These are phyloP conservation scores for Auricularia sp. DNA, from an alignment of 768 basidiomycete species.

Conservation along the genomic window DNA sequence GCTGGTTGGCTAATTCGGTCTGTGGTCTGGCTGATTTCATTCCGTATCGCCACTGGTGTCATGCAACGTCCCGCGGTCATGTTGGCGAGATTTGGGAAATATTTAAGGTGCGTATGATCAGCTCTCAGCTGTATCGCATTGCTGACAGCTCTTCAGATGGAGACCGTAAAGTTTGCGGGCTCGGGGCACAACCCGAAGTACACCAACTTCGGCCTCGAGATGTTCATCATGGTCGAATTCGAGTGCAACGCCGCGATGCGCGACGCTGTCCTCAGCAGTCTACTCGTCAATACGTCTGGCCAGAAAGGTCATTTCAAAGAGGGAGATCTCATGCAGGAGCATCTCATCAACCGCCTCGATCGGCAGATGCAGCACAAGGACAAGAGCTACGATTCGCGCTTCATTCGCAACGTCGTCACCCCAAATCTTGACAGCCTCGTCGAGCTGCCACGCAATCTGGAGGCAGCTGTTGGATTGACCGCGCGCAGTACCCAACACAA, in stretches of 20 bases:
- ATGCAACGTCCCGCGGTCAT: constrained; percentile 23
- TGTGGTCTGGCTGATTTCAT: constrained; percentile 7
- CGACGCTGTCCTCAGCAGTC: constrained; percentile 8
- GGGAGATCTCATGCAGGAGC: constrained; percentile 15
- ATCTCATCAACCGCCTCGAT: constrained; percentile 18
- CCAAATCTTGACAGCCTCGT: constrained; percentile 24
- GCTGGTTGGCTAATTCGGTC: constrained; percentile 1
- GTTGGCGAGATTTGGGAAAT: constrained; percentile 22
- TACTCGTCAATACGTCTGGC: constrained; percentile 22
- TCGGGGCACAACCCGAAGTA: constrained; percentile 23
- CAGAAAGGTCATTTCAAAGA: constrained; percentile 14
- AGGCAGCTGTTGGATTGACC: constrained; percentile 14
- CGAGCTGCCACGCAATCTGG: constrained; percentile 22
- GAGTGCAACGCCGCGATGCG: constrained; percentile 18
- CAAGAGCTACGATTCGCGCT: constrained; percentile 19
- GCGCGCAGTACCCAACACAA: constrained; percentile 14
- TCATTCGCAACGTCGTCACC: constrained; percentile 19
- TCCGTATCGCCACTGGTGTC: constrained; percentile 17
- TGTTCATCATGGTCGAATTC: constrained; percentile 20
- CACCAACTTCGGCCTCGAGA: constrained; percentile 23
- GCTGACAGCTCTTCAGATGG: too few relatives aligned
- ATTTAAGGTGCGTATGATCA: constrained; percentile 17
- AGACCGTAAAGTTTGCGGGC: constrained; percentile 23
- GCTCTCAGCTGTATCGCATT: constrained; percentile 10
- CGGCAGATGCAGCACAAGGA: constrained; percentile 13